phyloP scores from a whole-genome alignment of 306 rosid genomes.

The Cucumis hystrix region DNA sequence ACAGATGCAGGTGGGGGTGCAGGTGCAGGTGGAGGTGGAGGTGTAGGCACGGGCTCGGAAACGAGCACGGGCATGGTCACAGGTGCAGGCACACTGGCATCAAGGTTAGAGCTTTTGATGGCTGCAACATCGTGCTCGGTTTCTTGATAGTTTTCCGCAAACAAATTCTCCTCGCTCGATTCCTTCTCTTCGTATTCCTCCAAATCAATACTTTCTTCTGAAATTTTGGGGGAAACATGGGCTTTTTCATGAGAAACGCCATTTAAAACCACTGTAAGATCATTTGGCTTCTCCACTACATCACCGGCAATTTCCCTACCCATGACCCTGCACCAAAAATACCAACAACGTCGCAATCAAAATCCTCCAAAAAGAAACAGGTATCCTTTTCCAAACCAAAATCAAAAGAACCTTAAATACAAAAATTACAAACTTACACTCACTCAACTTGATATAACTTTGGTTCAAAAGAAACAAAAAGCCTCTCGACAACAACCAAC shows the following conservation, averaged over 20 bases:
- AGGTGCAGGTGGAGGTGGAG: background rate
- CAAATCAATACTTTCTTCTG: constrained; percentile 38
- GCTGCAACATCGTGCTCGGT: constrained; percentile 26
- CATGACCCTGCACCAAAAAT: constrained; percentile 55
- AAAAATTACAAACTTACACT: background rate
- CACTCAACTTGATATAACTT: background rate
- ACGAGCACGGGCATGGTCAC: background rate
- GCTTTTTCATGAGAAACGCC: constrained; percentile 36
- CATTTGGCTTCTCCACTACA: constrained; percentile 32
- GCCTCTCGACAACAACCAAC: background rate
- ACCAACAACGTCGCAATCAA: background rate
- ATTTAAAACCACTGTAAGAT: constrained; percentile 17
- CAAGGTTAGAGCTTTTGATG: constrained; percentile 32
- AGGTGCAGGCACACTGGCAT: constrained; percentile 12
- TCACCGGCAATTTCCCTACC: constrained; percentile 85
- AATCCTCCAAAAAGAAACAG: background rate
- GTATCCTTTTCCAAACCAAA: background rate
- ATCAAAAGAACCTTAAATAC: background rate
- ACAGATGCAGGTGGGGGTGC: background rate
- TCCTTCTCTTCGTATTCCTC: constrained; percentile 56
- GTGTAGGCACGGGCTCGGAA: background rate
- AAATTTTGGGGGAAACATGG: constrained; percentile 48
- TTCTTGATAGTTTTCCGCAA: constrained; percentile 26
- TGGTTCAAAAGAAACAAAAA: background rate
- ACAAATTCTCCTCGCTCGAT: constrained; percentile 27